Conservation (phyloP, 257 asterid genomes). For the Solanum piurae region DNA sequence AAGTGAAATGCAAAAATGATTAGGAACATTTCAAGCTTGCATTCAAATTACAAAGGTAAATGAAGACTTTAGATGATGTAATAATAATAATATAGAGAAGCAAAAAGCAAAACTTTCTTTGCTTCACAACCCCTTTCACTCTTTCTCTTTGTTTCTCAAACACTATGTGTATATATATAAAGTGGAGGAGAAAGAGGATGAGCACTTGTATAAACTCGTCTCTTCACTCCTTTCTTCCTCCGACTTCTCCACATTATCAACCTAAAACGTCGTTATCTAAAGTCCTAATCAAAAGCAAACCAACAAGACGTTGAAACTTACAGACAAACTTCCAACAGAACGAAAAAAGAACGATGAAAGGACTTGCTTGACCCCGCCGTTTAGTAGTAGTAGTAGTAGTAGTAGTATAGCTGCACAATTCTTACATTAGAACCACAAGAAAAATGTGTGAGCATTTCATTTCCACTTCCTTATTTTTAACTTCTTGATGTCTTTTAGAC, state of each 20-base stretch:
- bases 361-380: slow-evolving; percentile 4
- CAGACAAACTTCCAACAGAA: neutral
- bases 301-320: slow-evolving; percentile 32
- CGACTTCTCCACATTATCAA: slow-evolving; percentile 32
- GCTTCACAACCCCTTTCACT: slow-evolving; percentile 31
- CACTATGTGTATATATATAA: slow-evolving; percentile 27
- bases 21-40: slow-evolving; percentile 12
- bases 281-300: slow-evolving; percentile 35
- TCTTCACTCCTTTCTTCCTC: slow-evolving; percentile 81
- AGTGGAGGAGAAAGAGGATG: slow-evolving; percentile 74
- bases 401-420: slow-evolving; percentile 61
- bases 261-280: slow-evolving; percentile 15
- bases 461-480: neutral
- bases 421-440: slow-evolving; percentile 20
- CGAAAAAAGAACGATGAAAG: neutral
- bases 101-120: slow-evolving; percentile 11
- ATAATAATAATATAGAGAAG: slow-evolving; percentile 12
- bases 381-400: slow-evolving; percentile 10
- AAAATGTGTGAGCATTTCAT: slow-evolving; percentile 18
- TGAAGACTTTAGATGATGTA: neutral
- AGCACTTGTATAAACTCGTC: slow-evolving; percentile 27
- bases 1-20: neutral
- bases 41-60: slow-evolving; percentile 22
- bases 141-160: slow-evolving; percentile 10
- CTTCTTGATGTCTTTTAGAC: slow-evolving; percentile 20